phyloP scores from a whole-genome alignment of 1,139 yeast species.

The Hansenula sp. region DNA sequence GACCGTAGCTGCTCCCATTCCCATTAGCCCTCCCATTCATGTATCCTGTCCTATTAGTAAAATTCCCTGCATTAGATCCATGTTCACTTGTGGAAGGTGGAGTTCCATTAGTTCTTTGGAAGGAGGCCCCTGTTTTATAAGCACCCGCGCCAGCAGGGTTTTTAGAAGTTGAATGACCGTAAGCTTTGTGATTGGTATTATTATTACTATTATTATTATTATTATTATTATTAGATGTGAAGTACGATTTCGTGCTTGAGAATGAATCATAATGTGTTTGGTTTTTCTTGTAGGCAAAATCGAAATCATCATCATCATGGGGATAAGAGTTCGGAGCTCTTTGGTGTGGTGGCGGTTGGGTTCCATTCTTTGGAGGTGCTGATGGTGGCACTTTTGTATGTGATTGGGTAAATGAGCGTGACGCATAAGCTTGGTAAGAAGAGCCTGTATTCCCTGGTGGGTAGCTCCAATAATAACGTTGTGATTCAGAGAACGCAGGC shows the following conservation, averaged over 20 bases:
- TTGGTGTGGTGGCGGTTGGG: neutral
- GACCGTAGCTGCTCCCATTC: too few relatives aligned
- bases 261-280: neutral
- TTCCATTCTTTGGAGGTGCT: neutral
- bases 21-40: too few relatives aligned
- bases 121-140: neutral
- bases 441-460: neutral
- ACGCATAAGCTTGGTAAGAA: neutral
- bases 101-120: neutral
- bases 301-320: constrained; percentile 5
- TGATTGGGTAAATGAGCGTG: neutral
- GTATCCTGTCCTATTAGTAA: neutral
- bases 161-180: too few relatives aligned
- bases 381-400: too few relatives aligned
- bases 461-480: neutral
- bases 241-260: neutral
- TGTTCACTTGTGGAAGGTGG: too few relatives aligned
- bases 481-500: neutral
- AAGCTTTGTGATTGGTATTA: too few relatives aligned
- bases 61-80: neutral
- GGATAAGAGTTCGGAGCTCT: neutral
- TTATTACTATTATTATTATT: too few relatives aligned
- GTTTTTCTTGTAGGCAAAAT: constrained; percentile 1
- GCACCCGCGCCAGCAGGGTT: too few relatives aligned
- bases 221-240: neutral